phyloP scores from a whole-genome alignment of 139 green algal genomes.

The Mesotaenium endlicherianum region DNA sequence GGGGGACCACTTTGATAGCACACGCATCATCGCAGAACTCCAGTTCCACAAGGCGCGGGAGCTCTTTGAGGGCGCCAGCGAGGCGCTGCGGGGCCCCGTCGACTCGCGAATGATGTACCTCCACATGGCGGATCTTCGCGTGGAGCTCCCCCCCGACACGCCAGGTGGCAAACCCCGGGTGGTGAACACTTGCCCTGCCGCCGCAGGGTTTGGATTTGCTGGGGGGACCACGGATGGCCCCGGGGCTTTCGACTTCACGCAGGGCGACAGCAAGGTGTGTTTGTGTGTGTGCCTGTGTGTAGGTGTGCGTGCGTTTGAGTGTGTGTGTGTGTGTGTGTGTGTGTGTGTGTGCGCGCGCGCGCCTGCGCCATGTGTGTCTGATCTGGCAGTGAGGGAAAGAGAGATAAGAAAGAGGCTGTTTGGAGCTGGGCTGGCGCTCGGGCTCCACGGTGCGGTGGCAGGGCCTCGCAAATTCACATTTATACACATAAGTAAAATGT shows the following conservation, averaged over 20 bases:
- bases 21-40: constrained; percentile 63
- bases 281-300: too few relatives aligned
- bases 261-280: constrained; percentile 63
- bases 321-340: too few relatives aligned
- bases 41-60: constrained; percentile 64
- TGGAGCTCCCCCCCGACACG: constrained; percentile 45
- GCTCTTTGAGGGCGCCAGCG: constrained; percentile 54
- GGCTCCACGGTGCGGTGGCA: too few relatives aligned
- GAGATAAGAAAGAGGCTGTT: too few relatives aligned
- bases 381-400: too few relatives aligned
- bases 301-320: too few relatives aligned
- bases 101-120: constrained; percentile 70
- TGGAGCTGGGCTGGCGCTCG: too few relatives aligned
- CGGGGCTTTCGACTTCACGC: constrained; percentile 80
- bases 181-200: constrained; percentile 66
- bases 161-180: not conserved
- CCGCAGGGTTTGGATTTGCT: constrained; percentile 84
- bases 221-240: constrained; percentile 83
- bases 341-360: too few relatives aligned
- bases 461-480: too few relatives aligned
- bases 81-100: constrained; percentile 57
- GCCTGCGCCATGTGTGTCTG: too few relatives aligned
- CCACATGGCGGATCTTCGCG: constrained; percentile 67
- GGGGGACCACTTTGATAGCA: constrained; percentile 67
- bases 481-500: too few relatives aligned